Conservation (phyloP, 2,329 filamentous ascomycete species). For the Cercospora berteroae region DNA sequence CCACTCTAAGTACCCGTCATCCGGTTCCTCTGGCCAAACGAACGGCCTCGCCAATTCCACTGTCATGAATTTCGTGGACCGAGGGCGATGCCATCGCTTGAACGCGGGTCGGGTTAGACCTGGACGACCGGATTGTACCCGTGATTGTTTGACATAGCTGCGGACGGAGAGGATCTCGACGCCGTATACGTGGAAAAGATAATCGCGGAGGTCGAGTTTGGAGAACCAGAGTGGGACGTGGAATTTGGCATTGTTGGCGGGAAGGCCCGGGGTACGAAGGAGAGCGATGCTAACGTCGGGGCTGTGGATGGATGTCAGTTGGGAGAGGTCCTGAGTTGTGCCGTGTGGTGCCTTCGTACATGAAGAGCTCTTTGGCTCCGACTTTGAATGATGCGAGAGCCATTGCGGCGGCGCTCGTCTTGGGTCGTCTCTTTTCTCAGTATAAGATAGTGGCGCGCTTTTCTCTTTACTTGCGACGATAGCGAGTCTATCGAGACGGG, state of each 20-base stretch:
- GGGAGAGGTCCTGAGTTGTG: background rate
- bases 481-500: background rate
- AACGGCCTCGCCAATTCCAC: conserved; percentile 86
- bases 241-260: conserved; percentile 83
- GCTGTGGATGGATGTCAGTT: conserved; percentile 47
- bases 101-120: conserved; percentile 20
- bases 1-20: conserved; percentile 53
- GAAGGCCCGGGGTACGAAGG: conserved; percentile 67
- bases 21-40: conserved; percentile 73
- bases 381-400: conserved; percentile 32
- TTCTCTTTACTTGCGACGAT: background rate
- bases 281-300: conserved; percentile 80
- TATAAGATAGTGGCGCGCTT: background rate
- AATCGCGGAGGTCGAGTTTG: conserved; percentile 95
- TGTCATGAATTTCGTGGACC: conserved; percentile 85
- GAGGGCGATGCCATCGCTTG: conserved; percentile 65
- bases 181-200: conserved; percentile 82
- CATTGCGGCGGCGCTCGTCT: conserved; percentile 12
- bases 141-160: conserved; percentile 72
- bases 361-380: conserved; percentile 39
- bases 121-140: conserved; percentile 54
- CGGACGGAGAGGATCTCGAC: conserved; percentile 72
- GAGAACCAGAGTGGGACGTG: conserved; percentile 86
- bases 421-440: background rate
- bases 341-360: conserved; percentile 29